phyloP scores from a whole-genome alignment of 768 basidiomycete genomes.

The Tricholoma hemisulphureum region DNA sequence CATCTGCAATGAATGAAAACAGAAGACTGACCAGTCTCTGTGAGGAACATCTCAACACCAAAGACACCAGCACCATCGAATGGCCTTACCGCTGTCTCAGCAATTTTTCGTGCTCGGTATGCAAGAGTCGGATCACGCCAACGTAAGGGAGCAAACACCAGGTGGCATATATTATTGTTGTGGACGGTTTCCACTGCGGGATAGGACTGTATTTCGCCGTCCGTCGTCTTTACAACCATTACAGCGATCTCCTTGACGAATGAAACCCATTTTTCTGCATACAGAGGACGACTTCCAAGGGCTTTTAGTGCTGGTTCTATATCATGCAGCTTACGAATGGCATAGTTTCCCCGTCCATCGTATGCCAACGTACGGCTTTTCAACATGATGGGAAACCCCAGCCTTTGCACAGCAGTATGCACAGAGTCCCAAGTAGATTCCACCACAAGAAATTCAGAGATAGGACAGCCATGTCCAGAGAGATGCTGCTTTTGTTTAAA shows the following conservation, averaged over 20 bases:
- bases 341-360: slow-evolving; percentile 92
- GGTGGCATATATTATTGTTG: slow-evolving; percentile 88
- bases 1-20: neutral
- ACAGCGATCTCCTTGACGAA: slow-evolving; percentile 92
- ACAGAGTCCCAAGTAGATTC: slow-evolving; percentile 54
- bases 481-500: slow-evolving; percentile 76
- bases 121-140: slow-evolving; percentile 53
- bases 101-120: slow-evolving; percentile 63
- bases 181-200: slow-evolving; percentile 95
- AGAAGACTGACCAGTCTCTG: slow-evolving; percentile 67
- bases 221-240: slow-evolving; percentile 85
- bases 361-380: slow-evolving; percentile 96
- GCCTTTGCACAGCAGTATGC: slow-evolving; percentile 44
- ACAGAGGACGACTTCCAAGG: slow-evolving; percentile 71
- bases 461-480: slow-evolving; percentile 56
- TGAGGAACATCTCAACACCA: slow-evolving; percentile 97
- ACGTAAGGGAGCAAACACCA: slow-evolving; percentile 87
- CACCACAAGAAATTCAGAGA: slow-evolving; percentile 60
- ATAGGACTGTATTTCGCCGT: slow-evolving; percentile 78
- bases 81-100: slow-evolving; percentile 75
- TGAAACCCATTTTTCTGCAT: slow-evolving; percentile 92
- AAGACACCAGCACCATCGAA: slow-evolving; percentile 91
- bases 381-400: slow-evolving; percentile 92
- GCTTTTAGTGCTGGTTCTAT: slow-evolving; percentile 48
- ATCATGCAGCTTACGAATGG: slow-evolving; percentile 55